phyloP scores from a whole-genome alignment of 1,284 basidiomycete species.

The Tremellales sp. region DNA sequence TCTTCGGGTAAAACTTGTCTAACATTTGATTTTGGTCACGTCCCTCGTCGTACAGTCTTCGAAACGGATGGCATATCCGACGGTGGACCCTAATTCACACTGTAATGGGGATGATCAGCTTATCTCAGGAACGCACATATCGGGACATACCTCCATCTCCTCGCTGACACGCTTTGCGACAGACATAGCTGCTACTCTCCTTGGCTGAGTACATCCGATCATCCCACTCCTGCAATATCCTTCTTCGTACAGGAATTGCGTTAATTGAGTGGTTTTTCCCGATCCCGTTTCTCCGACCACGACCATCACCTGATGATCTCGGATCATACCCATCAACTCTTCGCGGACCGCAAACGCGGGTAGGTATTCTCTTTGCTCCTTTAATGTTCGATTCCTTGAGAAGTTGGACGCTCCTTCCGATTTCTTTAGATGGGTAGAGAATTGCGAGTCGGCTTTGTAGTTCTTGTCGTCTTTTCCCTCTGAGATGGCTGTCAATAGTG shows the following conservation, averaged over 20 bases:
- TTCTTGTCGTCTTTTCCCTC: conserved; percentile 64
- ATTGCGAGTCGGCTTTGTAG: conserved; percentile 93
- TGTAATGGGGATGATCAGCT: conserved; percentile 32
- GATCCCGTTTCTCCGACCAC: conserved; percentile 96
- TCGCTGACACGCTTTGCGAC: conserved; percentile 98
- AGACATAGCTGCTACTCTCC: conserved; percentile 97
- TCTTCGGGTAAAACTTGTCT: conserved; percentile 26
- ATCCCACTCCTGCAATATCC: conserved; percentile 85
- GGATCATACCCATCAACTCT: conserved; percentile 79
- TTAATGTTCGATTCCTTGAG: conserved; percentile 75
- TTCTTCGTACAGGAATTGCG: conserved; percentile 92
- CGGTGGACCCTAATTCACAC: conserved; percentile 80
- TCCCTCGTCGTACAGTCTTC: conserved; percentile 91
- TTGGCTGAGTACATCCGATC: conserved; percentile 92
- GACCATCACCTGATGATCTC: conserved; percentile 94
- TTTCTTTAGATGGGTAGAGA: conserved; percentile 82
- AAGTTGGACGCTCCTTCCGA: conserved; percentile 76
- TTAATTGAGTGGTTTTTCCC: conserved; percentile 89
- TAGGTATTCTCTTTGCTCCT: conserved; percentile 93
- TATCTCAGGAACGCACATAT: not conserved
- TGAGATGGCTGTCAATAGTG: conserved; percentile 33
- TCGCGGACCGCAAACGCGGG: conserved; percentile 98
- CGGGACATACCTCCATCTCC: conserved; percentile 61
- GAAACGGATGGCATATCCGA: conserved; percentile 96
- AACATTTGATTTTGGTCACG: conserved; percentile 87